Evolutionary conservation across 257 asterid species (phyloP), one percentile per base, ranked within the genome.

Genomic region (Solanum sitiens): DNA sequence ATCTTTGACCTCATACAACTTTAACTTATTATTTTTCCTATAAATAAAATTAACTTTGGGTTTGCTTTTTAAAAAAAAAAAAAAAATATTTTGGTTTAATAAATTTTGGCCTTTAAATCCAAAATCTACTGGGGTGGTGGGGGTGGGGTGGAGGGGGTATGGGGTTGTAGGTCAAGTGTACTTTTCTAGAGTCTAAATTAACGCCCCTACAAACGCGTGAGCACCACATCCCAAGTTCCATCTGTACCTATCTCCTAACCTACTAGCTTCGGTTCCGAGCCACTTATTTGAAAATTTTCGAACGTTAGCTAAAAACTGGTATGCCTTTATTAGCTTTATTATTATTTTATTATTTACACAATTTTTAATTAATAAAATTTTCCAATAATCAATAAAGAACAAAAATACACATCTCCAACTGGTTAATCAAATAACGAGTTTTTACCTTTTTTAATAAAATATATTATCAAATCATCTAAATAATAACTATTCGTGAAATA

Each of bases 241-340:
- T 82, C 3, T 50, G 20, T 50, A 37, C 13, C 12, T 84, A 71
- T 83, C 35, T 74, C 91, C 90, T 50, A 63, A 88, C 91, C 92
- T 76, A 39, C 33, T 87, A 90, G 95, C 91, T 91, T 88, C 91
- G 96, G 92, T 8, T 80, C 94, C 96, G 89, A 93, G 88, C 96
- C 95, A 75, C 61, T 6, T 76, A 88, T 94, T 95, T 94, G 96
- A 95, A 27, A 27, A 95, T 83, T 42, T 94, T 90, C 89, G 97
- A 94, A 94, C 98, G 98, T 95, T 95, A 89, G 85, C 30, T 42
- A 10, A 30, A 80, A 5, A 11, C 11, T 30, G 44, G 30, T 30
- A 11, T 45, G 40, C 42, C 45, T 82, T 80, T 47, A 80, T 79
- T 80, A 30, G 30, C 68, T 30, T 50, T 16, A 80, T 80, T 45